Evolutionary conservation across 2,329 filamentous ascomycete species (phyloP).

Genomic region (Arthrobotrys conoides): DNA sequence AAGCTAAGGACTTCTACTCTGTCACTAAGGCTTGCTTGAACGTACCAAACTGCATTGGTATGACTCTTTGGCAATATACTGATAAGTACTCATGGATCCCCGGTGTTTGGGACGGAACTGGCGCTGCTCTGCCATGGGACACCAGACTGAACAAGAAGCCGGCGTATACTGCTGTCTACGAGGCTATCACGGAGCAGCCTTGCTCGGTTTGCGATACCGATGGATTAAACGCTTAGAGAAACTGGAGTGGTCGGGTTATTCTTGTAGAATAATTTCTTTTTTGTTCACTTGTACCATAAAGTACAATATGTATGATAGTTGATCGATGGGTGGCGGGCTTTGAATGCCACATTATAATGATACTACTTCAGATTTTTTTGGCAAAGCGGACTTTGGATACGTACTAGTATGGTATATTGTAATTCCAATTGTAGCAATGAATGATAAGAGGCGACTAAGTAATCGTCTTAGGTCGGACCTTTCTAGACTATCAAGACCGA

Average conservation of each 20-base stretch:
- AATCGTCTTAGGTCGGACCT: not conserved
- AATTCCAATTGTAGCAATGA: not conserved
- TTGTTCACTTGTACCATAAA: constrained; percentile 55
- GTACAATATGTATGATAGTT: constrained; percentile 46
- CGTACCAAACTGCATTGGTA: constrained; percentile 66
- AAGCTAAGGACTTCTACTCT: constrained; percentile 60
- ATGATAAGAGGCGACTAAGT: not conserved
- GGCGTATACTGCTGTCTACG: constrained; percentile 67
- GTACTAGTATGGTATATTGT: not conserved
- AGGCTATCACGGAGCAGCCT: constrained; percentile 61
- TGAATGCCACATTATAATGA: constrained; percentile 13
- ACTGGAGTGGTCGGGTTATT: constrained; percentile 1
- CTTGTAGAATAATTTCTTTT: constrained; percentile 25
- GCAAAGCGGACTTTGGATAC: not conserved
- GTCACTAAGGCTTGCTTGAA: constrained; percentile 59
- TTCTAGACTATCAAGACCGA: not conserved
- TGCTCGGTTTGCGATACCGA: constrained; percentile 45
- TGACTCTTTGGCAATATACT: constrained; percentile 69
- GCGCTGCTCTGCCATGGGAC: constrained; percentile 68
- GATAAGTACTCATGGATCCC: constrained; percentile 69
- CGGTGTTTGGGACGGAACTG: constrained; percentile 67
- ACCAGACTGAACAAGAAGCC: constrained; percentile 68
- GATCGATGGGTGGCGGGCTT: constrained; percentile 2
- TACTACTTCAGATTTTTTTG: constrained; percentile 6
- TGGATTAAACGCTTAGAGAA: constrained; percentile 41